Percentiles rank a stretch among this genome's conserved stretches.
These are phyloP conservation scores for Plectranthus barbatus DNA, from an alignment of 257 asterid species.

Conservation along the genomic window DNA sequence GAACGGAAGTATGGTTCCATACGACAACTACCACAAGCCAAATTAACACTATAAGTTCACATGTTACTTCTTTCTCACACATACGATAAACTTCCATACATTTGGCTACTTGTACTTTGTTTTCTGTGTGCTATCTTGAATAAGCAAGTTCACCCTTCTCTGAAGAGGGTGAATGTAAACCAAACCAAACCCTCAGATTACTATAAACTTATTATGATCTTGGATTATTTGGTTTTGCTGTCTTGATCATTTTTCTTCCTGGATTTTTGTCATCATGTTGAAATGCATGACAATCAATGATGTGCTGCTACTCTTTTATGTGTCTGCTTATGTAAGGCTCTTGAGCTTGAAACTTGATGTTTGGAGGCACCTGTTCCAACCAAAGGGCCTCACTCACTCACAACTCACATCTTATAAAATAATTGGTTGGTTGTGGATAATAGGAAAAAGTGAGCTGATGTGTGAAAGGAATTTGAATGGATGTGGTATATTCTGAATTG, in stretches of 20 bases:
- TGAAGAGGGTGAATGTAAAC: constrained; percentile 10
- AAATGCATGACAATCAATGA: no score
- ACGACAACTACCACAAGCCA: background rate
- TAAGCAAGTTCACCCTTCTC: constrained; percentile 11
- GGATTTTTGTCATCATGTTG: no score
- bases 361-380: no score
- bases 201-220: background rate
- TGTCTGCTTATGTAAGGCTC: no score
- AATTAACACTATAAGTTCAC: constrained; percentile 1
- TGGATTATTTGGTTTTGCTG: background rate
- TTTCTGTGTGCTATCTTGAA: constrained; percentile 7
- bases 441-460: no score
- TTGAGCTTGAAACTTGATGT: no score
- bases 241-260: background rate
- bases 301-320: no score
- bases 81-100: background rate
- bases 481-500: no score
- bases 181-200: constrained; percentile 7
- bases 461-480: no score
- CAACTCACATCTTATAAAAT: no score
- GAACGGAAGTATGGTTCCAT: background rate
- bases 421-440: no score
- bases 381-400: no score
- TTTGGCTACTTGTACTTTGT: constrained; percentile 8
- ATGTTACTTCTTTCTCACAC: background rate